Base-by-base conservation (phyloP, 176 grass and related monocot genomes). In the Guadua angustifolia region DNA sequence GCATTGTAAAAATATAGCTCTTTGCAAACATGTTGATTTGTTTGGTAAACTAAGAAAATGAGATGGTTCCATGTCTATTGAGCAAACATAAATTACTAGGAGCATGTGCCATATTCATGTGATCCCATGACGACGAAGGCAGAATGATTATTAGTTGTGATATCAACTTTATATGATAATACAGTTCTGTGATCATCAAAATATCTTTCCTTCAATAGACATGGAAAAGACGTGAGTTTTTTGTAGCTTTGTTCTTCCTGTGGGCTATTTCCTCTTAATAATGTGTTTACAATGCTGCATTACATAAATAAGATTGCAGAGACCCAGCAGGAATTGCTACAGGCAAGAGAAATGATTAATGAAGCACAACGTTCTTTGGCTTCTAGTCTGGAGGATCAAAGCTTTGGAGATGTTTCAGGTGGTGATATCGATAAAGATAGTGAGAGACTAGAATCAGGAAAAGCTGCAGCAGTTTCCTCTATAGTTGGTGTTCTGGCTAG, bases 271-370 rank as follows among this genome's bases (percentile, higher is more conserved):
- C 57, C 36, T 86, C 36, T 74, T 74, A 55, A 69, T 61, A 75
- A 59, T 24, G 60, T 67, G 46, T 26, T 88, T 72, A 88, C 53
- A 73, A 78, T 66, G 47, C 44, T 69, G 42, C 40, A 38, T 75
- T 66, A 17, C 66, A 16, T 80, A 46, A 62, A 36, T 33, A 87
- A 94, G 97, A 96, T 99, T 89, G 83, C 44, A 92, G 89, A 99
- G 69, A 90, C 93, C 19, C 87, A 94, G 82, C 86, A 55, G 61
- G 93, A 99, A 81, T 85, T 99, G 58, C 86, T 79, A 66, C 77
- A 91, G 69, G 97, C 91, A 70, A 95, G 91, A 87, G 74, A 74
- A 52, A 96, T 96, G 89, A 89, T 99, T 65, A 86, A 94, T 80
- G 93, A 96, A 86, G 91, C 97, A 73, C 57, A 94, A 26, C 67